Conservation (phyloP, 306 rosid species). For the Elaeagnus macrophylla region DNA sequence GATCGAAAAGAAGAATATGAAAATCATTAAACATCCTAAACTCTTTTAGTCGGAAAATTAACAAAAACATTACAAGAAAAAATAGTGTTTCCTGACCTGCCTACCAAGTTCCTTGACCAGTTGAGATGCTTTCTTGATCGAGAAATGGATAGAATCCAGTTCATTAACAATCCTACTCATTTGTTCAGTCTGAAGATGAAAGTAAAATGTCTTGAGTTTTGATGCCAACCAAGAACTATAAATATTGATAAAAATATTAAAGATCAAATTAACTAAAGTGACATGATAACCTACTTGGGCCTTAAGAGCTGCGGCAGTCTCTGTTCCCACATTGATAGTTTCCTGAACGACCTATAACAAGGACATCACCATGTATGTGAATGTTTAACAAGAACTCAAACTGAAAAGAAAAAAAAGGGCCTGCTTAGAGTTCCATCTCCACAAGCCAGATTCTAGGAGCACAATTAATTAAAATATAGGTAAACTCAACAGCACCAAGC, state of each 20-base stretch:
- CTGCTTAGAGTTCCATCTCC: too few species aligned
- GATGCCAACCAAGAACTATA: not conserved
- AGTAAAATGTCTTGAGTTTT: slow-evolving; percentile 16
- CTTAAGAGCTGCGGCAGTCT: slow-evolving; percentile 84
- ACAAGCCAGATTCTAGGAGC: too few species aligned
- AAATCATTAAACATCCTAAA: not conserved
- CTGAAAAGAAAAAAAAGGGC: not conserved
- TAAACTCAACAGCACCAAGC: too few species aligned
- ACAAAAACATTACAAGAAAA: slow-evolving; percentile 2
- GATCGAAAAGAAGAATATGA: too few species aligned
- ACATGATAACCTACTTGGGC: slow-evolving; percentile 55
- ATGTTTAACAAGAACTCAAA: slow-evolving; percentile 9
- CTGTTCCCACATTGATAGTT: slow-evolving; percentile 72
- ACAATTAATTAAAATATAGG: too few species aligned
- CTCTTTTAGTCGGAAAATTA: slow-evolving; percentile 11
- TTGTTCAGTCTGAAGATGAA: slow-evolving; percentile 73
- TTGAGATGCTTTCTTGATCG: slow-evolving; percentile 78
- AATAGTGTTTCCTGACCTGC: slow-evolving; percentile 57
- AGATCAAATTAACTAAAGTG: not conserved
- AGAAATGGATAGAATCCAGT: slow-evolving; percentile 92
- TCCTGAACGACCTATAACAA: slow-evolving; percentile 68
- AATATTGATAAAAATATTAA: not conserved
- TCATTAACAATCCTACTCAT: slow-evolving; percentile 93
- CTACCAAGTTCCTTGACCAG: slow-evolving; percentile 97
- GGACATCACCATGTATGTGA: not conserved